A percentile compares a stretch with the other conserved stretches of the same genome.
Evolutionary conservation across 2,329 filamentous ascomycete genomes (phyloP).

Genomic region (Stemphylium lycopersici): DNA sequence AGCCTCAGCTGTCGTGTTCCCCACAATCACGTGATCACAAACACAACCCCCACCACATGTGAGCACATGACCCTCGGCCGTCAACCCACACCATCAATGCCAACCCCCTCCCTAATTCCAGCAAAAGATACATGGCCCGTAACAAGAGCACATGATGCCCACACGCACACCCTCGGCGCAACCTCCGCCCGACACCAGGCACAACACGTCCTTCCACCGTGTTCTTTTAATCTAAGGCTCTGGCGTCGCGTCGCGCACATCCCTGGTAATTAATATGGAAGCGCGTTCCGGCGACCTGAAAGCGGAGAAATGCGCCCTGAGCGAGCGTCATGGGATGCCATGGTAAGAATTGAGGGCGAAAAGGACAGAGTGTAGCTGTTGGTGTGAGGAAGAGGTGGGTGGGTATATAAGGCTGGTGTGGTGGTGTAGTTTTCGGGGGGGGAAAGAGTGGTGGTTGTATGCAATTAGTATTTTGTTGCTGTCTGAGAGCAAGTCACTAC

Average conservation of each 20-base stretch:
- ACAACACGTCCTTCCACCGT: constrained; percentile 10
- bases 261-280: constrained; percentile 27
- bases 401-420: background rate
- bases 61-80: too few species aligned
- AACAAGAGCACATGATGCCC: background rate
- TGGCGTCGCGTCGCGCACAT: constrained; percentile 11
- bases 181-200: background rate
- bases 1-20: too few species aligned
- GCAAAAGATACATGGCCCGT: too few species aligned
- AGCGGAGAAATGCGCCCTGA: background rate
- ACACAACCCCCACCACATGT: too few species aligned
- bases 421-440: too few species aligned
- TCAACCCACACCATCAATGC: too few species aligned
- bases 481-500: too few species aligned
- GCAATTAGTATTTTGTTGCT: too few species aligned
- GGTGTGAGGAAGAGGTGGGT: background rate
- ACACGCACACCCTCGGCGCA: background rate
- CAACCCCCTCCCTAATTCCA: too few species aligned
- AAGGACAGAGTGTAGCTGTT: constrained; percentile 23
- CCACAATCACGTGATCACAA: too few species aligned
- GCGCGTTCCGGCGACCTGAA: constrained; percentile 12
- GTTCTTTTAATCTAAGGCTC: constrained; percentile 30
- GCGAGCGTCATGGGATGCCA: background rate
- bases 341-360: constrained; percentile 4
- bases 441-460: too few species aligned